A percentile compares a stretch with the other conserved stretches of the same genome.
Conservation (phyloP, 352 stramenopile genomes). For the Globisporangium irregulare region DNA sequence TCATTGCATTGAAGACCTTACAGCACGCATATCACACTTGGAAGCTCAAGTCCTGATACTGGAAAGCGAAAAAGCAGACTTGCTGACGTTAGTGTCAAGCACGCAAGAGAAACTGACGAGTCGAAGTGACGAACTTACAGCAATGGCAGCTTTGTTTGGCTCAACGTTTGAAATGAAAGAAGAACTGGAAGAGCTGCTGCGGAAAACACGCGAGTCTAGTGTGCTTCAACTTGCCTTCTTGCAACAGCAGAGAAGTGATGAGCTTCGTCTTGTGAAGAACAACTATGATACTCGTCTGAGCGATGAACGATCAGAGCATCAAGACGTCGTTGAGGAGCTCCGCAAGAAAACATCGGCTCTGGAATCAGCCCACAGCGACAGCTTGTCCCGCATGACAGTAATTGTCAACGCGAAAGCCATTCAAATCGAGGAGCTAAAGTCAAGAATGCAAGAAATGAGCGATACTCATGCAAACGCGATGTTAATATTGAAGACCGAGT, state of each 20-base stretch:
- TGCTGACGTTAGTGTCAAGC: not conserved
- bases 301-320: not conserved
- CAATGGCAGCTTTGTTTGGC: conserved; percentile 9
- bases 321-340: not conserved
- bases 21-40: not conserved
- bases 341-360: conserved; percentile 13
- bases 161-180: conserved; percentile 6
- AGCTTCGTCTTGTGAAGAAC: conserved; percentile 9
- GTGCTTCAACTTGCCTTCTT: conserved; percentile 8
- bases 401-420: conserved; percentile 37
- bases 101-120: not conserved
- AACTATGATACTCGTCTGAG: not conserved
- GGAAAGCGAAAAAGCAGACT: not conserved
- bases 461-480: not conserved
- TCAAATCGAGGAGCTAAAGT: conserved; percentile 31
- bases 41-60: not conserved
- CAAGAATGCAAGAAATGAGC: conserved; percentile 16
- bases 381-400: conserved; percentile 32
- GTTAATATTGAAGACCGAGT: not conserved
- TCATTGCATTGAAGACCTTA: not conserved
- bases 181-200: conserved; percentile 5
- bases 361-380: conserved; percentile 18
- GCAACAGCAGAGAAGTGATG: conserved; percentile 1
- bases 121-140: not conserved
- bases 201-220: conserved; percentile 14